phyloP scores from a whole-genome alignment of 2,329 filamentous ascomycete genomes.

The Claviceps purpurea region DNA sequence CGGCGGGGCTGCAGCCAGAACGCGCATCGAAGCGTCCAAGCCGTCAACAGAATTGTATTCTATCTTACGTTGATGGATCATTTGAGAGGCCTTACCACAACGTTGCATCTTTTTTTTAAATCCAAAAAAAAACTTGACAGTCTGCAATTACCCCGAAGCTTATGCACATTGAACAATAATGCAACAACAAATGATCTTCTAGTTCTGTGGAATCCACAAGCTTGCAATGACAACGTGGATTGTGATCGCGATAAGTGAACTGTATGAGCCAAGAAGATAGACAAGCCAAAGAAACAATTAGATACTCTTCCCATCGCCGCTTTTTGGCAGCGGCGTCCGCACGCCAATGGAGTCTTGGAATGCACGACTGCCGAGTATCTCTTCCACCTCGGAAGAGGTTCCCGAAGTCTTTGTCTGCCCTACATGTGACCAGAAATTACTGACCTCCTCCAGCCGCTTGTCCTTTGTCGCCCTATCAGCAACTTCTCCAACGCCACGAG shows the following conservation, averaged over 20 bases:
- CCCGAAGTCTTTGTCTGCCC: constrained; percentile 37
- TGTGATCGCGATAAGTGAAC: not conserved
- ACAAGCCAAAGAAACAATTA: not conserved
- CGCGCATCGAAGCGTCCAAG: not conserved
- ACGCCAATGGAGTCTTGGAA: constrained; percentile 26
- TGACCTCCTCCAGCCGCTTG: constrained; percentile 20
- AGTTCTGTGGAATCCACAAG: not conserved
- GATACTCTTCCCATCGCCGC: not conserved
- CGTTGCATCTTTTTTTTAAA: not conserved
- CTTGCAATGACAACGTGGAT: not conserved
- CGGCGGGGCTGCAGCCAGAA: not conserved
- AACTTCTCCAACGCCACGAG: constrained; percentile 42
- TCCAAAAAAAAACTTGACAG: not conserved
- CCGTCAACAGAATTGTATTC: not conserved
- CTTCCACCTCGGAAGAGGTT: constrained; percentile 41
- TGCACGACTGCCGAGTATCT: constrained; percentile 40
- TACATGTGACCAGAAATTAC: constrained; percentile 41
- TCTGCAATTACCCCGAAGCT: not conserved
- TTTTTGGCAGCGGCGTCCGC: constrained; percentile 8
- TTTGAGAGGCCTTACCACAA: not conserved
- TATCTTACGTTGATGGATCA: not conserved
- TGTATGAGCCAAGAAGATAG: not conserved
- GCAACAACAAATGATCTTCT: not conserved
- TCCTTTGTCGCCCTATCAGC: constrained; percentile 14
- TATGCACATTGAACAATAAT: not conserved